Percentiles rank a stretch among this genome's conserved stretches.
Evolutionary conservation across 768 basidiomycete genomes (phyloP).

Genomic region (Myochromella boudieri): DNA sequence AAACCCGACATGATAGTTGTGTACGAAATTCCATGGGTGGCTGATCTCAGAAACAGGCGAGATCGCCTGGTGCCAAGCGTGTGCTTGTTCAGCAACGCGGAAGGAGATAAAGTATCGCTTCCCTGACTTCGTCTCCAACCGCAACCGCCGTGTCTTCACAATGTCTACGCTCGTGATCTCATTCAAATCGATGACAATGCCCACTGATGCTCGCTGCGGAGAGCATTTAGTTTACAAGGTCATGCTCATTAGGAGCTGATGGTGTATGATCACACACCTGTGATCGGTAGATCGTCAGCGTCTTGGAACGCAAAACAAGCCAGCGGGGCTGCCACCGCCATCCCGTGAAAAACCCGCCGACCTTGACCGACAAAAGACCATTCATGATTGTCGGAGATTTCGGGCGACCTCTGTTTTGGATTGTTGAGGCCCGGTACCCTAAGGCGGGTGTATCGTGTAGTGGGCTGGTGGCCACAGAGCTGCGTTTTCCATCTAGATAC

Average conservation of each 20-base stretch:
- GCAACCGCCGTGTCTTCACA: constrained; percentile 12
- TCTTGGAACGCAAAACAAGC: constrained; percentile 66
- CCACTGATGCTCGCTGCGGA: constrained; percentile 6
- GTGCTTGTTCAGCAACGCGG: constrained; percentile 24
- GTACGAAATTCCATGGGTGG: constrained; percentile 30
- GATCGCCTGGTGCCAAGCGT: constrained; percentile 32
- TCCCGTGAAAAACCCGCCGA: constrained; percentile 67
- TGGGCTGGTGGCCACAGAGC: not conserved
- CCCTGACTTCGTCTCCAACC: constrained; percentile 18
- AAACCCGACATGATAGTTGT: constrained; percentile 32
- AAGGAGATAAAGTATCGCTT: constrained; percentile 29
- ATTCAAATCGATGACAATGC: constrained; percentile 21
- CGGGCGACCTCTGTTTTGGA: constrained; percentile 8
- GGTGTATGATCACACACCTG: constrained; percentile 69
- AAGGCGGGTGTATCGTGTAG: constrained; percentile 15
- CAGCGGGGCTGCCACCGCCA: constrained; percentile 79
- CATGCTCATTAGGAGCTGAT: not conserved
- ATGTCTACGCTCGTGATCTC: constrained; percentile 23
- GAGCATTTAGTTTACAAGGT: no score
- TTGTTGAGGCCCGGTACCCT: constrained; percentile 11
- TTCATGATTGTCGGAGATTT: constrained; percentile 42
- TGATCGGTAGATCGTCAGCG: constrained; percentile 70
- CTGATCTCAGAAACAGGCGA: constrained; percentile 25
- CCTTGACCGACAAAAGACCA: constrained; percentile 69
- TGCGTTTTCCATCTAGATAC: constrained; percentile 5